Conservation (phyloP, 2,329 filamentous ascomycete genomes). For the Ophiostoma sp. region DNA sequence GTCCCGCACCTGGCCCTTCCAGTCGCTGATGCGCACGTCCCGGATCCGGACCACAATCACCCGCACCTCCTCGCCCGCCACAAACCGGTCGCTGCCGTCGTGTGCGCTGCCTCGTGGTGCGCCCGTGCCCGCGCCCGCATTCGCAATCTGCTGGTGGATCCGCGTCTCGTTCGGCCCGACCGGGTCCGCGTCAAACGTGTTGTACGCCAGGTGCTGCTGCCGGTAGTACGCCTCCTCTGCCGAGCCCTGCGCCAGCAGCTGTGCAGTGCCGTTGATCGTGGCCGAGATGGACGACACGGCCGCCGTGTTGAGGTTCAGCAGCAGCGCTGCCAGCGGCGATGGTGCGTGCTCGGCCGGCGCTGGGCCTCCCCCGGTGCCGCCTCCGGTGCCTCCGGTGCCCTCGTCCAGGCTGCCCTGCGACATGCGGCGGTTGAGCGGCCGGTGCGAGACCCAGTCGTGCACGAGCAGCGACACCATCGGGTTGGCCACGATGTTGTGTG, state of each 20-base stretch:
- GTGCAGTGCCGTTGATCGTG: constrained; percentile 85
- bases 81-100: constrained; percentile 59
- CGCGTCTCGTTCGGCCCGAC: constrained; percentile 38
- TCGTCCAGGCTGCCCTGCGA: constrained; percentile 51
- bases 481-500: constrained; percentile 74
- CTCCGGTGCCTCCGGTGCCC: neutral
- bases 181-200: constrained; percentile 66
- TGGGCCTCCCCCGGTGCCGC: too few species aligned
- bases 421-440: constrained; percentile 66
- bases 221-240: constrained; percentile 83
- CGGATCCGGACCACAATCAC: constrained; percentile 82
- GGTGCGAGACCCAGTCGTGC: constrained; percentile 93
- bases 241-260: constrained; percentile 64
- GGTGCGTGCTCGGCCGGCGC: constrained; percentile 45
- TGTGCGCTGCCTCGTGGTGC: constrained; percentile 34
- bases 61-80: constrained; percentile 75
- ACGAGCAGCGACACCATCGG: constrained; percentile 89
- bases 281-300: constrained; percentile 84
- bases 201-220: constrained; percentile 80
- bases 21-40: constrained; percentile 85
- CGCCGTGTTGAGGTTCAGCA: constrained; percentile 86
- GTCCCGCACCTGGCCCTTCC: constrained; percentile 89
- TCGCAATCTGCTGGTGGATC: constrained; percentile 33
- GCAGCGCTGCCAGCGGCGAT: constrained; percentile 72
- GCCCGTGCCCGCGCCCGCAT: constrained; percentile 28